These are phyloP conservation scores for Chlorencoelia australis DNA, from an alignment of 2,329 filamentous ascomycete species.

Conservation along the genomic window DNA sequence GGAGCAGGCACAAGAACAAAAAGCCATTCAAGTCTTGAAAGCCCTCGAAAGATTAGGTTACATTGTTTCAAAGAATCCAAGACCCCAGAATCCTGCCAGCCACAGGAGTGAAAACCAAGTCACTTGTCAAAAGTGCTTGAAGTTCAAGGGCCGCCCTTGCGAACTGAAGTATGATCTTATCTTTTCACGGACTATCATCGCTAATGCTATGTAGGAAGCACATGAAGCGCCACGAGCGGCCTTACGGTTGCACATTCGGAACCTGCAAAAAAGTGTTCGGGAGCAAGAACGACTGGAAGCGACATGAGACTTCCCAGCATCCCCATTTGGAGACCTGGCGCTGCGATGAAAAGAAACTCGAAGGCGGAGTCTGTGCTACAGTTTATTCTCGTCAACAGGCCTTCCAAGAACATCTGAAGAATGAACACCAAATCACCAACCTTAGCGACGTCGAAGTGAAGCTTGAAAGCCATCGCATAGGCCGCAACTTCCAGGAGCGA, in stretches of 20 bases:
- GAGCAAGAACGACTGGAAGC: constrained; percentile 92
- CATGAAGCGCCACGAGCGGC: constrained; percentile 67
- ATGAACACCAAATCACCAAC: constrained; percentile 25
- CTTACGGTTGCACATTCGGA: constrained; percentile 70
- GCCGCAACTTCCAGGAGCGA: constrained; percentile 49
- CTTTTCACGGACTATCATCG: neutral
- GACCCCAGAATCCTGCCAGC: constrained; percentile 16
- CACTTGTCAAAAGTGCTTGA: constrained; percentile 34
- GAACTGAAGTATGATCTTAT: constrained; percentile 43
- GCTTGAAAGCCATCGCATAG: constrained; percentile 47
- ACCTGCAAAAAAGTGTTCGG: constrained; percentile 66
- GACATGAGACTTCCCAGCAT: constrained; percentile 78
- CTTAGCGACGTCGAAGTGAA: constrained; percentile 29
- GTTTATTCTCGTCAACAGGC: constrained; percentile 47
- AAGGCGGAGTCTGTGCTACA: constrained; percentile 40
- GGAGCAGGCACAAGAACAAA: constrained; percentile 14
- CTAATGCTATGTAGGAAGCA: constrained; percentile 55
- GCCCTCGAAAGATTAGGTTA: constrained; percentile 18
- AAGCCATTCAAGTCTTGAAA: constrained; percentile 18
- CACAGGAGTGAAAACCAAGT: constrained; percentile 22
- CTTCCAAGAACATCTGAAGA: constrained; percentile 52
- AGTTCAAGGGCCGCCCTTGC: constrained; percentile 39
- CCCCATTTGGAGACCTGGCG: constrained; percentile 61
- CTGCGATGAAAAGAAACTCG: constrained; percentile 40
- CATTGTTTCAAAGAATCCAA: constrained; percentile 17